Conservation (phyloP, 2,329 filamentous ascomycete species). For the Colletotrichum tropicale region DNA sequence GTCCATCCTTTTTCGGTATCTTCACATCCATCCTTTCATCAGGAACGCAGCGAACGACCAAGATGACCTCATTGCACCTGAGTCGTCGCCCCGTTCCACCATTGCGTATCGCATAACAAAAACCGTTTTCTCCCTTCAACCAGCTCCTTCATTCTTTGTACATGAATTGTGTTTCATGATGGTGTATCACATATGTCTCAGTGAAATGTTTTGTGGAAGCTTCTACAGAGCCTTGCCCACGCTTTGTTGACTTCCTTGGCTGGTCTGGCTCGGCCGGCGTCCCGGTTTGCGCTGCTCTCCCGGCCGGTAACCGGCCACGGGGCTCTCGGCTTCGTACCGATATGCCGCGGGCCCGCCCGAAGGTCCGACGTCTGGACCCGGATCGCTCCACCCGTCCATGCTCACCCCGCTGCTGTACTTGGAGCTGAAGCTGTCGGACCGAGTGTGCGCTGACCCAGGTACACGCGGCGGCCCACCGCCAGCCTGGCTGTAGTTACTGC, state of each 20-base stretch:
- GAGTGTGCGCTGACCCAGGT: constrained; percentile 36
- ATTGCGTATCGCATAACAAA: neutral
- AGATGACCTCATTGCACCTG: neutral
- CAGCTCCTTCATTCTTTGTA: constrained; percentile 3
- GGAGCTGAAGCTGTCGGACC: constrained; percentile 43
- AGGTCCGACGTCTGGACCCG: constrained; percentile 58
- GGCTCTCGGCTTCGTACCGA: constrained; percentile 31
- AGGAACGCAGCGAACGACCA: neutral
- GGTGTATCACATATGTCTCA: neutral
- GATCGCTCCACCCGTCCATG: constrained; percentile 55
- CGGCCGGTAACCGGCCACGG: constrained; percentile 19
- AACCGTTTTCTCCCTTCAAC: neutral
- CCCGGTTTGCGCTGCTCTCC: constrained; percentile 14
- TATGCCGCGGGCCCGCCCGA: constrained; percentile 20
- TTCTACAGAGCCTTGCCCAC: constrained; percentile 21
- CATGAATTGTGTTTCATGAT: neutral
- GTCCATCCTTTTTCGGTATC: constrained; percentile 2
- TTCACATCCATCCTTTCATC: constrained; percentile 8
- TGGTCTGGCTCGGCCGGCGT: constrained; percentile 9
- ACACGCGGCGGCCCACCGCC: constrained; percentile 11
- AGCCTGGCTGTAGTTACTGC: constrained; percentile 30
- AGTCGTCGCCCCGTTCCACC: neutral
- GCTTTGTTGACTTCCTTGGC: constrained; percentile 17
- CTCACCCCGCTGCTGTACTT: constrained; percentile 58
- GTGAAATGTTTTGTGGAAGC: neutral